Evolutionary conservation across 148 eudicot species (phyloP), one percentile per base, ranked within the genome.

Genomic region (Dysphania ambrosioides): DNA sequence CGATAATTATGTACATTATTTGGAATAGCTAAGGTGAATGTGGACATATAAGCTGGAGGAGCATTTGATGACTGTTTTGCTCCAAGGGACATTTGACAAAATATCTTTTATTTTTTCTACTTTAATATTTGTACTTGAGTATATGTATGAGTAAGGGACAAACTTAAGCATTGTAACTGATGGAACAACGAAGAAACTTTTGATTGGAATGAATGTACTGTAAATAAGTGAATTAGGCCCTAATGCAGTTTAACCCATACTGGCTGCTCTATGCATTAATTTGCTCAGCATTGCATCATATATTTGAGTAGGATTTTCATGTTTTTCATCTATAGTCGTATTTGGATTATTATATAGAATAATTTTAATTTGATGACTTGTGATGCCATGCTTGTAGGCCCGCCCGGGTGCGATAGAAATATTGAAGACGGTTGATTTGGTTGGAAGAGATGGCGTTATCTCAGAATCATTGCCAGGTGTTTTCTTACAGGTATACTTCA

Each of bases 391-490:
- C 38, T 66, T 75, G 82, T 79, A 94, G 97, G 85, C 92, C 75
- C 97, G 97, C 76, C 77, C 92, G 55, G 96, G 90, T 78, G 98
- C 80, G 72, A 85, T 91, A 30, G 80, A 82, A 60, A 61, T 79
- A 74, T 72, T 94, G 78, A 84, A 85, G 86, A 81, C 72, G 78
- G 96, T 84, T 60, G 88, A 85, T 80, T 92, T 94, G 78, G 89
- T 83, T 55, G 98, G 98, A 77, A 77, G 76, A 72, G 87, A 88
- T 81, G 98, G 92, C 23, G 77, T 94, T 58, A 62, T 85, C 77
- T 94, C 97, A 18, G 93, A 91, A 72, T 85, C 82, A 65, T 83
- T 87, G 29, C 97, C 97, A 67, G 96, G 98, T 72, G 97, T 94
- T 79, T 94, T 91, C 85, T 66, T 92, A 76, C 96, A 94, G 97